Conservation (phyloP, 108 stramenopile genomes). For the Schizochytrium sp. region DNA sequence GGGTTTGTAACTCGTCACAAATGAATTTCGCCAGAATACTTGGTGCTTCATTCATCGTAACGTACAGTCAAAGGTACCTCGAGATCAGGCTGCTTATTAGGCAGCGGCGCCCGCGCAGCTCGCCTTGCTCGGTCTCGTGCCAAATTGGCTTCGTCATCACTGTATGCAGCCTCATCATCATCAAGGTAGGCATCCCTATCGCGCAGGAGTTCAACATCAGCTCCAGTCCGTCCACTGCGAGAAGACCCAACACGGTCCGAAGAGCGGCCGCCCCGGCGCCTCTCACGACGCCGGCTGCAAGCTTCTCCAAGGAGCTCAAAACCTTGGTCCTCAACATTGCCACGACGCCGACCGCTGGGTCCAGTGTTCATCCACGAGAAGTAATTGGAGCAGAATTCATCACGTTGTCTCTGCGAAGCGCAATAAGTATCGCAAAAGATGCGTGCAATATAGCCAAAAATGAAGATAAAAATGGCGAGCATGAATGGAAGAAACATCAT, state of each 20-base stretch:
- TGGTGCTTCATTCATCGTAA: not conserved
- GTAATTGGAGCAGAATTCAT: too few relatives aligned
- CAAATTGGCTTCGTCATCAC: not conserved
- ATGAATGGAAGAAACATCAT: too few relatives aligned
- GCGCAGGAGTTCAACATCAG: not conserved
- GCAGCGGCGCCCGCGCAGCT: not conserved
- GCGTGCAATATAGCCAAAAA: too few relatives aligned
- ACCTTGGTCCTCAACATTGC: not conserved
- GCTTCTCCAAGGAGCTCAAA: slow-evolving; percentile 1
- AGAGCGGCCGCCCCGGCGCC: not conserved
- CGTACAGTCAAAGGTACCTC: slow-evolving; percentile 1
- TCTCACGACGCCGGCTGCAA: not conserved
- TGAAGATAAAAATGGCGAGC: too few relatives aligned
- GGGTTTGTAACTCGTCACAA: not conserved
- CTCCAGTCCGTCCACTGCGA: not conserved
- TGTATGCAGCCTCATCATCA: not conserved
- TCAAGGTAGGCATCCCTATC: not conserved
- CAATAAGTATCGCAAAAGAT: too few relatives aligned
- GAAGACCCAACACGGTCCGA: not conserved
- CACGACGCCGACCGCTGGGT: too few relatives aligned
- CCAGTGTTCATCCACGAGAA: too few relatives aligned
- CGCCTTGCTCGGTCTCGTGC: not conserved
- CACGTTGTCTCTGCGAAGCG: too few relatives aligned
- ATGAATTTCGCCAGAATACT: not conserved
- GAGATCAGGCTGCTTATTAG: slow-evolving; percentile 14